These are phyloP conservation scores for Teunomyces lycoperdinae DNA, from an alignment of 805 yeast genomes.

Conservation along the genomic window DNA sequence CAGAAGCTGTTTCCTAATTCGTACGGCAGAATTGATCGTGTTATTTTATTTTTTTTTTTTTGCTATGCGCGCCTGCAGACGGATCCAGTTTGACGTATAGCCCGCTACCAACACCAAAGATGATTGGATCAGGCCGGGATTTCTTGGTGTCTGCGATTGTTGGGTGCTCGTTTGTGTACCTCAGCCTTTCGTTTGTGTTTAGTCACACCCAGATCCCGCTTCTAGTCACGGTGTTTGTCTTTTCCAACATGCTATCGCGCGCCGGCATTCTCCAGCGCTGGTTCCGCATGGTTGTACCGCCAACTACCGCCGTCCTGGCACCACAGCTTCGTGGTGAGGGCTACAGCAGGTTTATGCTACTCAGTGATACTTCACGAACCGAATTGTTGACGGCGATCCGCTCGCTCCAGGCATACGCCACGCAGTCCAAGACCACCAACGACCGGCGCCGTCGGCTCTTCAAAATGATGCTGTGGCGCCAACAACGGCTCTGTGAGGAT, in stretches of 20 bases:
- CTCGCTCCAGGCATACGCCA: slow-evolving; percentile 46
- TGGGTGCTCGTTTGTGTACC: slow-evolving; percentile 18
- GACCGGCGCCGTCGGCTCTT: slow-evolving; percentile 43
- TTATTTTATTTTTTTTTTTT: too few species aligned
- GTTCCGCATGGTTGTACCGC: slow-evolving; percentile 6
- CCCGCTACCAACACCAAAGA: neutral
- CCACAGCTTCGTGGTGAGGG: neutral
- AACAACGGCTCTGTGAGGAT: slow-evolving; percentile 51
- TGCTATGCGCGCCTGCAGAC: too few species aligned
- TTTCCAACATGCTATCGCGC: slow-evolving; percentile 32
- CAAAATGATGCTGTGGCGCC: slow-evolving; percentile 51
- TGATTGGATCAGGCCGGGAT: slow-evolving; percentile 7
- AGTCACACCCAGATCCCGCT: slow-evolving; percentile 25
- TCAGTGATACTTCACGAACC: slow-evolving; percentile 16
- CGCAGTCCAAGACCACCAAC: slow-evolving; percentile 41
- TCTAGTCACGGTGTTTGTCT: slow-evolving; percentile 27
- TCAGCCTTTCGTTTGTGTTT: slow-evolving; percentile 15
- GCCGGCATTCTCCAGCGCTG: slow-evolving; percentile 19
- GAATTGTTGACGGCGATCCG: slow-evolving; percentile 43
- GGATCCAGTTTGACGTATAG: too few species aligned
- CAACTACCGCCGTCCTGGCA: neutral
- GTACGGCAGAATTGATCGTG: neutral
- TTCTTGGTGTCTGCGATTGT: slow-evolving; percentile 15
- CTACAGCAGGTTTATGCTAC: neutral
- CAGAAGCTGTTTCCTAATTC: neutral